Evolutionary conservation across 306 rosid species (phyloP), one percentile per base, ranked within the genome.

Genomic region (Inga laurina): DNA sequence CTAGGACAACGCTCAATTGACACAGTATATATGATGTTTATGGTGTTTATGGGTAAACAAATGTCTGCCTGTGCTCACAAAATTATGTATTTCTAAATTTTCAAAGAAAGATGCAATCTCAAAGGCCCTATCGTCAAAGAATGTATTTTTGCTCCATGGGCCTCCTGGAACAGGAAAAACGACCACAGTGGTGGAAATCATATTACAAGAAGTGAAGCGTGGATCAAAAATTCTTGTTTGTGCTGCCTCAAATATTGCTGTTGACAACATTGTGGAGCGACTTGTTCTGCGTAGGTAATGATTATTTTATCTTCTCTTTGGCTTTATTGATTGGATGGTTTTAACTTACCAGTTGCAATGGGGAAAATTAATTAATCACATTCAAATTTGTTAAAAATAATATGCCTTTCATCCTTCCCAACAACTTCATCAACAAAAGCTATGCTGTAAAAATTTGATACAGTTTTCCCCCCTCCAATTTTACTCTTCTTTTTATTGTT

Each of bases 81-180:
- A 81, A 56, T 79, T 59, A 71, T 79, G 66, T 82, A 75, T 74
- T 81, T 72, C 76, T 77, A 62, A 45, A 81, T 51, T 85, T 78
- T 49, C 79, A 85, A 74, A 96, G 99, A 93, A 84, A 91, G 93
- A 81, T 82, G 99, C 99, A 75, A 88, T 96, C 88, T 85, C 94
- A 39, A 96, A 96, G 87, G 99, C 99, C 76, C 82, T 96, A 45
- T 91, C 97, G 15, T 91, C 98, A 69, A 96, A 92, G 87, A 86
- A 92, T 69, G 92, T 90, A 64, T 96, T 94, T 90, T 88, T 94
- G 92, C 90, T 96, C 80, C 99, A 96, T 75, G 99, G 98, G 45
- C 99, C 98, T 74, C 99, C 99, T 85, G 99, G 99, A 86, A 96
- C 99, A 0, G 99, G 99, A 81, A 96, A 94, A 86, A 96, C 99